phyloP scores from a whole-genome alignment of 345 rosid species.

The Lagerstroemia speciosa region DNA sequence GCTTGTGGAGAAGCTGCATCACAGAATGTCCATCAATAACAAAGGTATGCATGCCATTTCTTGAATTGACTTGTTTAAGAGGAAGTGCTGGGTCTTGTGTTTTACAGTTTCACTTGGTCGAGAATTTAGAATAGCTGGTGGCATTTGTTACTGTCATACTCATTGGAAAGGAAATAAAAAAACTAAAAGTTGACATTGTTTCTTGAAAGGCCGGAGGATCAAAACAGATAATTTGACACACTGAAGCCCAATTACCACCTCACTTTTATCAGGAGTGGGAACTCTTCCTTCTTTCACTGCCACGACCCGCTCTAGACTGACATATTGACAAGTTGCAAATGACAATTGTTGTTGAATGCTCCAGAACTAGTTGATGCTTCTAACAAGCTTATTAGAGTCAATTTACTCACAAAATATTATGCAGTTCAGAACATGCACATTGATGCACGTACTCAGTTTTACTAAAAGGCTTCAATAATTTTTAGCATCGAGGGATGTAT shows the following conservation, averaged over 20 bases:
- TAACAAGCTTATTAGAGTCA: not conserved
- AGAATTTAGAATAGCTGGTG: no score
- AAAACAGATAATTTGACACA: not conserved
- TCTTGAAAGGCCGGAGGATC: not conserved
- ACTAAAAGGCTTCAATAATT: not conserved
- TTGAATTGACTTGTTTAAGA: not conserved
- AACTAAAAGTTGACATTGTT: not conserved
- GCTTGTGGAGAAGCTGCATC: conserved; percentile 76
- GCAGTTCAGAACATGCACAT: not conserved
- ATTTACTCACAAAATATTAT: not conserved
- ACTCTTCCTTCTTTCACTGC: not conserved
- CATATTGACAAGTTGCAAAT: not conserved
- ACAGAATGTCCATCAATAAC: conserved; percentile 35
- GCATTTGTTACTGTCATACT: not conserved
- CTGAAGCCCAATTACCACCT: not conserved
- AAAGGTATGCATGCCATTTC: not conserved
- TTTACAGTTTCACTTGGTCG: no score
- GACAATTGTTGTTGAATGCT: not conserved
- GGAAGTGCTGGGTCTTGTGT: not conserved
- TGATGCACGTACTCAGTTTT: not conserved
- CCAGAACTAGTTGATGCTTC: not conserved
- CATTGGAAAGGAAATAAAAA: not conserved
- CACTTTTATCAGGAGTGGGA: not conserved
- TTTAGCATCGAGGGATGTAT: no score
- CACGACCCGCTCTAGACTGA: no score